These are phyloP conservation scores for Grifola frondosa DNA, from an alignment of 1,284 basidiomycete species.

Conservation along the genomic window DNA sequence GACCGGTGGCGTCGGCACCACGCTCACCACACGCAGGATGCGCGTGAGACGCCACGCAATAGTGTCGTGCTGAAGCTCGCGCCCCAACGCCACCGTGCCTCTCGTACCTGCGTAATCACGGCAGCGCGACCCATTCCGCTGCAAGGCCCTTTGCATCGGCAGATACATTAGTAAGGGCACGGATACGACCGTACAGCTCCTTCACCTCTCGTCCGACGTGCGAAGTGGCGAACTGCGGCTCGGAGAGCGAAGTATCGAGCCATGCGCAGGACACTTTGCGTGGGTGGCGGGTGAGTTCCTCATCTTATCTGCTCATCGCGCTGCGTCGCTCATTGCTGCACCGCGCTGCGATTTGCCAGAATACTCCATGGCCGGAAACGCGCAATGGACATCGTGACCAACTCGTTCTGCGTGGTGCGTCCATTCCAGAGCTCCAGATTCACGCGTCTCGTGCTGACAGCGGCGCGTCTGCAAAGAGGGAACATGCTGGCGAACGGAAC, in stretches of 20 bases:
- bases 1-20: slow-evolving; percentile 11
- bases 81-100: no score
- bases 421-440: slow-evolving; percentile 6
- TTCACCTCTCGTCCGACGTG: no score
- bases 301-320: background rate
- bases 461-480: slow-evolving; percentile 55
- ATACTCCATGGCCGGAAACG: slow-evolving; percentile 50
- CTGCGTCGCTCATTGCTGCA: no score
- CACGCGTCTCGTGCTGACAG: no score
- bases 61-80: no score
- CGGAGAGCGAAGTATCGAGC: slow-evolving; percentile 10
- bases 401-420: slow-evolving; percentile 68
- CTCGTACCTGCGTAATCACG: no score
- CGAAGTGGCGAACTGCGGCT: slow-evolving; percentile 7
- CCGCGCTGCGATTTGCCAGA: slow-evolving; percentile 32
- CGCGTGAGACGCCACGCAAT: slow-evolving; percentile 9
- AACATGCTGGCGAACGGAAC: slow-evolving; percentile 67
- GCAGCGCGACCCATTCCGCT: no score
- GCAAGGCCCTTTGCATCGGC: no score
- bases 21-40: slow-evolving; percentile 5
- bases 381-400: slow-evolving; percentile 62
- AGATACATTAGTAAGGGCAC: no score
- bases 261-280: slow-evolving; percentile 49
- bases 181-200: no score
- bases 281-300: slow-evolving; percentile 56